A percentile compares a stretch with the other conserved stretches of the same genome.
phyloP scores from a whole-genome alignment of 768 basidiomycete species.

The Dioszegia aurantiaca region DNA sequence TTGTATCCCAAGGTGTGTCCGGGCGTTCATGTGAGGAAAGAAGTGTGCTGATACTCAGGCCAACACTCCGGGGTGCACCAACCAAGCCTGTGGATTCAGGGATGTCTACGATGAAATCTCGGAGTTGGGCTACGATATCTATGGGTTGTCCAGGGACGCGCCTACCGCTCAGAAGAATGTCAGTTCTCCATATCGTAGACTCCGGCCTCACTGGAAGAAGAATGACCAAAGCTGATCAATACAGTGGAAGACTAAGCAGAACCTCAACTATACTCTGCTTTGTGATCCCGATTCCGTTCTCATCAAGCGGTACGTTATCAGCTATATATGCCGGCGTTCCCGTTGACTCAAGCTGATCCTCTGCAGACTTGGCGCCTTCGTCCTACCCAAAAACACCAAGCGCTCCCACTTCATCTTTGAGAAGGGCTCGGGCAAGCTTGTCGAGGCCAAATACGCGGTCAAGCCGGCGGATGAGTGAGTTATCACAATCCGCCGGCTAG shows the following conservation, averaged over 20 bases:
- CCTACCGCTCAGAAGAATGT: slow-evolving; percentile 77
- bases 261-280: slow-evolving; percentile 77
- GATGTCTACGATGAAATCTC: slow-evolving; percentile 77
- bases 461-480: slow-evolving; percentile 70
- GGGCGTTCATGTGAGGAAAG: neutral
- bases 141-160: slow-evolving; percentile 62
- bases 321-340: neutral
- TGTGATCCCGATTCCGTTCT: slow-evolving; percentile 82
- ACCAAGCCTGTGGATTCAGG: slow-evolving; percentile 86
- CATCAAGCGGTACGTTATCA: slow-evolving; percentile 56
- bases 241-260: slow-evolving; percentile 61
- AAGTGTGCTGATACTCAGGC: slow-evolving; percentile 11
- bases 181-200: slow-evolving; percentile 25
- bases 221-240: slow-evolving; percentile 27
- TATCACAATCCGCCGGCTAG: neutral
- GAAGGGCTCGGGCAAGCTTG: slow-evolving; percentile 75
- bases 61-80: slow-evolving; percentile 68
- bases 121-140: slow-evolving; percentile 66
- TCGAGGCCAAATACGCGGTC: slow-evolving; percentile 80
- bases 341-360: neutral
- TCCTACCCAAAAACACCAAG: slow-evolving; percentile 70
- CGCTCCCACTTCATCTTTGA: slow-evolving; percentile 92
- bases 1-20: slow-evolving; percentile 50
- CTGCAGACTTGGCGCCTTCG: slow-evolving; percentile 69
- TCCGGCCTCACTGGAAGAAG: neutral